phyloP scores from a whole-genome alignment of 2,329 filamentous ascomycete genomes.

The Rhynchosporium secalis region DNA sequence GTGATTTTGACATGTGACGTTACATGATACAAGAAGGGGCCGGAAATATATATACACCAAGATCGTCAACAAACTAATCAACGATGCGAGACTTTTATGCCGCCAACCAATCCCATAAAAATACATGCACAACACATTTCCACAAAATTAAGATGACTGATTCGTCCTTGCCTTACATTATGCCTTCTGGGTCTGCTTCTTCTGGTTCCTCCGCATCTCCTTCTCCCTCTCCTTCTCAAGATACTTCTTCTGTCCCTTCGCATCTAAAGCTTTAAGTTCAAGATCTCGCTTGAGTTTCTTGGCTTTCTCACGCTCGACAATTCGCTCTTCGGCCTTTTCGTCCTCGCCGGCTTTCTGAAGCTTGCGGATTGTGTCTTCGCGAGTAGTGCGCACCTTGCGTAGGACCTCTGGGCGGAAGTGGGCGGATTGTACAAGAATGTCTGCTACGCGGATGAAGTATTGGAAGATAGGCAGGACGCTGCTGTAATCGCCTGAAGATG shows the following conservation, averaged over 20 bases:
- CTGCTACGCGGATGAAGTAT: conserved; percentile 81
- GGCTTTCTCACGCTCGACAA: conserved; percentile 68
- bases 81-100: conserved; percentile 11
- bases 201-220: conserved; percentile 62
- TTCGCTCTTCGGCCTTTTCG: conserved; percentile 76
- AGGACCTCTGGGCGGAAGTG: conserved; percentile 90
- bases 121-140: conserved; percentile 15
- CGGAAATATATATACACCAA: conserved; percentile 9
- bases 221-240: conserved; percentile 79
- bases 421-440: conserved; percentile 71
- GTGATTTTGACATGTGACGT: too few species aligned
- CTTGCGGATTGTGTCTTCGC: conserved; percentile 77
- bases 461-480: conserved; percentile 72
- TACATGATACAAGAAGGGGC: conserved; percentile 7
- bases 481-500: conserved; percentile 64
- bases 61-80: conserved; percentile 1
- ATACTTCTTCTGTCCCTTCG: conserved; percentile 84
- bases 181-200: conserved; percentile 53
- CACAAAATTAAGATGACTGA: neutral
- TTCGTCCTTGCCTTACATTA: neutral
- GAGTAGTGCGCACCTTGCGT: conserved; percentile 77
- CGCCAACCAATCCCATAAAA: neutral
- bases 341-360: conserved; percentile 80
- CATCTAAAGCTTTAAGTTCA: conserved; percentile 72
- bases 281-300: conserved; percentile 90